phyloP scores from a whole-genome alignment of 164 flowering plant genomes.

The Vitis amurensis region DNA sequence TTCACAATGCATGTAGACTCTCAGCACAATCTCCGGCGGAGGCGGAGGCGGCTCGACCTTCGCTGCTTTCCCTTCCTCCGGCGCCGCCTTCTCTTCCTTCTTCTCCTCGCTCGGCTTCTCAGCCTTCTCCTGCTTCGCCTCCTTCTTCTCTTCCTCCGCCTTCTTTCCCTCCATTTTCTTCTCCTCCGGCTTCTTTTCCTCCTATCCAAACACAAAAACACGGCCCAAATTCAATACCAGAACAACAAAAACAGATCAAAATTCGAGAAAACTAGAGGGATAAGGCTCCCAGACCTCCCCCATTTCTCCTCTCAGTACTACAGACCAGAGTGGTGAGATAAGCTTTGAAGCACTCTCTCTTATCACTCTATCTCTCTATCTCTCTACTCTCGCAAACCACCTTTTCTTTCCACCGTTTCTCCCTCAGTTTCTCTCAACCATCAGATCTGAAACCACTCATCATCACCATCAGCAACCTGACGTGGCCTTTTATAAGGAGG shows the following conservation, averaged over 20 bases:
- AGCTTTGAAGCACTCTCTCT: constrained; percentile 3
- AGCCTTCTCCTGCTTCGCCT: background rate
- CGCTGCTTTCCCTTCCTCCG: constrained; percentile 8
- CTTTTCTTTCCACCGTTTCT: background rate
- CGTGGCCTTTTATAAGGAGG: constrained; percentile 26
- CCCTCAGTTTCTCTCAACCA: constrained; percentile 5
- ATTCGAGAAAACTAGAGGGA: background rate
- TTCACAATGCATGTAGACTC: constrained; percentile 91
- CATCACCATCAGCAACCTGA: constrained; percentile 10
- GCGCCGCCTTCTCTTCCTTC: constrained; percentile 12
- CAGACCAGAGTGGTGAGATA: background rate
- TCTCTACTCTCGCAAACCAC: background rate
- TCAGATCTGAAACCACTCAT: constrained; percentile 25
- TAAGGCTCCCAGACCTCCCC: constrained; percentile 33
- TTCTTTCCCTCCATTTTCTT: constrained; percentile 29
- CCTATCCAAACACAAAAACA: constrained; percentile 23
- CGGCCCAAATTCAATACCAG: background rate
- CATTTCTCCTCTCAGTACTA: constrained; percentile 18
- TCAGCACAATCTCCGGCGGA: constrained; percentile 56
- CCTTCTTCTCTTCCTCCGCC: constrained; percentile 19
- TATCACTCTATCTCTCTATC: constrained; percentile 6
- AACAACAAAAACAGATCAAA: background rate
- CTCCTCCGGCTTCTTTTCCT: constrained; percentile 38
- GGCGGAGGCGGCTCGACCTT: constrained; percentile 45
- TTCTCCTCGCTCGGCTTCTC: constrained; percentile 15